A percentile compares a stretch with the other conserved stretches of the same genome.
These are phyloP conservation scores for Vigna trinervia DNA, from an alignment of 306 rosid species.

Conservation along the genomic window DNA sequence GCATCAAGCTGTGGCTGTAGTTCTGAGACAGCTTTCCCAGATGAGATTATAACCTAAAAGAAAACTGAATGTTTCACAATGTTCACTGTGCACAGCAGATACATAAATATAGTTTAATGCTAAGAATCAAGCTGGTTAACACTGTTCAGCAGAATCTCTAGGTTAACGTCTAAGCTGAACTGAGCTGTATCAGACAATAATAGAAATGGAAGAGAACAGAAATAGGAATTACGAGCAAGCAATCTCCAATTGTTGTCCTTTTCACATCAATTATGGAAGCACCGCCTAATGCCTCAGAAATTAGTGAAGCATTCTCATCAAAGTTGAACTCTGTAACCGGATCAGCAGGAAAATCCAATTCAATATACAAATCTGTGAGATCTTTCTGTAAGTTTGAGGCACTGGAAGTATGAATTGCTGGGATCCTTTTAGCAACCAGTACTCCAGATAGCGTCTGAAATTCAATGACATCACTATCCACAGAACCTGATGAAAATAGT, in stretches of 20 bases:
- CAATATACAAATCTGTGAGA: not conserved
- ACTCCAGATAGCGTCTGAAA: not conserved
- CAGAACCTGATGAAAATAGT: conserved; percentile 7
- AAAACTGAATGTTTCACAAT: not conserved
- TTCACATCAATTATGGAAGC: conserved; percentile 1
- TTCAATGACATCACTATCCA: not conserved
- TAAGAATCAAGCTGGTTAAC: no score
- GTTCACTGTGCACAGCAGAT: not conserved
- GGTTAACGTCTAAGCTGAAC: not conserved
- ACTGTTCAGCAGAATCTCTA: not conserved
- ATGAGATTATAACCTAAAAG: not conserved
- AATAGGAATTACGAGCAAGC: not conserved
- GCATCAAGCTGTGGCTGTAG: conserved; percentile 4
- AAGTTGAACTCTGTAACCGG: not conserved
- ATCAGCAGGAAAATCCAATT: conserved; percentile 14
- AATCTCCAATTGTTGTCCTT: conserved; percentile 20
- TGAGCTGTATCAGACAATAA: not conserved
- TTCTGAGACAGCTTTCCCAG: not conserved
- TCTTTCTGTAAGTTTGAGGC: not conserved
- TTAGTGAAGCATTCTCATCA: not conserved
- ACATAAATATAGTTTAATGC: not conserved
- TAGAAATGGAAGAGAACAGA: not conserved
- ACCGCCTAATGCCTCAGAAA: not conserved
- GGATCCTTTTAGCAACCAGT: not conserved
- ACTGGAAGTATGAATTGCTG: not conserved